Percentiles rank a stretch among this genome's conserved stretches.
phyloP scores from a whole-genome alignment of 1,284 basidiomycete genomes.

The Fomitopsis palustris region DNA sequence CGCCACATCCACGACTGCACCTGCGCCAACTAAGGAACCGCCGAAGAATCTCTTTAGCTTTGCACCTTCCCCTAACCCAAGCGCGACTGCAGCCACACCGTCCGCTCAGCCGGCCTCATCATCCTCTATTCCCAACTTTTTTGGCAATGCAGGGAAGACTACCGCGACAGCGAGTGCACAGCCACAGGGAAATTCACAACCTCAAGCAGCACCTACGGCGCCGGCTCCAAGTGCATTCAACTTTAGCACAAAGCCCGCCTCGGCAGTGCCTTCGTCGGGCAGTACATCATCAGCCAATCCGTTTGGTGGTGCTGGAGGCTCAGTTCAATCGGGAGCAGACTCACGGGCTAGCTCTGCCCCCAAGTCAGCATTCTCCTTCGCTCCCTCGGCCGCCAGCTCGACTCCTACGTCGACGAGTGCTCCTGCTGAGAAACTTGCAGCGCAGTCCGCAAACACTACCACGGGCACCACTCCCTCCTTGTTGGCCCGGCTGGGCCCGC shows the following conservation, averaged over 20 bases:
- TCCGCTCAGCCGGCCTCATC: slow-evolving; percentile 1
- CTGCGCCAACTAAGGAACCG: slow-evolving; percentile 7
- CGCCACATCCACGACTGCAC: slow-evolving; percentile 6
- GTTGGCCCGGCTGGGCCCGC: neutral
- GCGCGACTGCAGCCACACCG: slow-evolving; percentile 7
- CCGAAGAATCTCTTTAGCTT: slow-evolving; percentile 8
- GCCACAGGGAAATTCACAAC: neutral
- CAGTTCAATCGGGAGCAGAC: slow-evolving; percentile 1
- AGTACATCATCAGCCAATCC: neutral
- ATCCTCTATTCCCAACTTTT: slow-evolving; percentile 21
- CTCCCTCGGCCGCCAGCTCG: slow-evolving; percentile 2
- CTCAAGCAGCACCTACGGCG: neutral
- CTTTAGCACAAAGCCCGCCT: slow-evolving; percentile 2
- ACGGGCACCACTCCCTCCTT: neutral
- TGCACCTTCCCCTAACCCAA: slow-evolving; percentile 13
- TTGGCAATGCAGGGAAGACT: slow-evolving; percentile 5
- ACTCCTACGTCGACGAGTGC: neutral
- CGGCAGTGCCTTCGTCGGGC: neutral
- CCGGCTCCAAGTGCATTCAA: neutral
- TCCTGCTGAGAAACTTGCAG: neutral
- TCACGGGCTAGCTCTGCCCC: slow-evolving; percentile 3
- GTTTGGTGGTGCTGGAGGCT: neutral
- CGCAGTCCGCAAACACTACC: neutral
- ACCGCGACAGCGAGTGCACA: neutral
- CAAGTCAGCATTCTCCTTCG: slow-evolving; percentile 16